Evolutionary conservation across 768 basidiomycete species (phyloP), one percentile per base, ranked within the genome.

Genomic region (Leccinum longicurvipes): DNA sequence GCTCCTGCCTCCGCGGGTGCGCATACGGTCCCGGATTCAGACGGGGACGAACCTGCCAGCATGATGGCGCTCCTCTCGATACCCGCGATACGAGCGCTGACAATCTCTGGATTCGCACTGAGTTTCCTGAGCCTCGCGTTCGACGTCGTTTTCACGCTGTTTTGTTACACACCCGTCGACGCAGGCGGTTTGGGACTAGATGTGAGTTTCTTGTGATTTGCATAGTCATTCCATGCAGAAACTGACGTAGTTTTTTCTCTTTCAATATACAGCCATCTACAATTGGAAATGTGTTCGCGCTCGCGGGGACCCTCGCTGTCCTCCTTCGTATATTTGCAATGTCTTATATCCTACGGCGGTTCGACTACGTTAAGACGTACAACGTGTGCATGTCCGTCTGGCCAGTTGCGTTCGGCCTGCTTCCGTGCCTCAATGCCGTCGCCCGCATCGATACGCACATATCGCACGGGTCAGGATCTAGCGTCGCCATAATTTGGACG

Each of bases 91-190:
- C 77, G 77, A 2, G 76, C 79, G 3, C 63, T 85, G 34, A 79
- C 79, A 34, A 60, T 77, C 10, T 85, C 83, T 21, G 79, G 78
- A 8, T 77, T 74, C 50, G 76, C 75, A 1, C 68, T 85, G 17
- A 75, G 73, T 49, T 84, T 82, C 70, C 72, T 80, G 59, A 74
- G 75, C 15, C 80, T 80, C 0, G 77, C 78, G 1, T 87, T 84
- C 61, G 83, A 86, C 51, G 82, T 42, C 17, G 77, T 85, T 4
- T 86, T 86, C 60, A 79, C 83, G 6, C 76, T 87, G n/a, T 84
- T 83, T 62, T 84, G 82, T 57, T 88, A 84, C 63, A 81, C 86
- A 3, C 74, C 82, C 15, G 65, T 87, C 15, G 55, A 72, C 32
- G 62, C 74, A 0, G 86, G 86, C 6, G 86, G 86, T 6, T 71